Percentiles rank a stretch among this genome's conserved stretches.
Conservation (phyloP, 73 alveolate genomes). For the Paramecium sexaurelia region DNA sequence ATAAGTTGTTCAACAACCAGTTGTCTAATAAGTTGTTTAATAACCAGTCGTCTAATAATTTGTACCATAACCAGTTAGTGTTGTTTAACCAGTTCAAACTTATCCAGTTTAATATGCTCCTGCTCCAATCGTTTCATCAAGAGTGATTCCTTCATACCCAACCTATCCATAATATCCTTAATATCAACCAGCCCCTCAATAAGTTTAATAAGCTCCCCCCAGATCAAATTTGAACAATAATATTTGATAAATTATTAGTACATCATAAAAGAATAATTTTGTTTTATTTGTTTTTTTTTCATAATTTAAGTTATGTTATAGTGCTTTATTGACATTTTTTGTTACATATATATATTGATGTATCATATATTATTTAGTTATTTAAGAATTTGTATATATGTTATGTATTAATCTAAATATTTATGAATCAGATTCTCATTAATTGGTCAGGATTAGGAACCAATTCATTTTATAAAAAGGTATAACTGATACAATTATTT, state of each 20-base stretch:
- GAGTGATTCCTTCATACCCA: constrained; percentile 41
- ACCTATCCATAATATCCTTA: not conserved
- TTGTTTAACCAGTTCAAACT: constrained; percentile 21
- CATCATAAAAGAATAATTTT: not conserved
- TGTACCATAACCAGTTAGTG: constrained; percentile 20
- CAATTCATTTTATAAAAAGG: constrained; percentile 89
- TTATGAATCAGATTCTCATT: constrained; percentile 36
- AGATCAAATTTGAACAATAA: constrained; percentile 34
- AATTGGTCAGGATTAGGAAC: constrained; percentile 92
- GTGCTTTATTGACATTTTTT: no score
- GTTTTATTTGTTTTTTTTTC: not conserved
- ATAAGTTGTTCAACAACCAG: constrained; percentile 46
- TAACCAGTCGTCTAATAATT: constrained; percentile 17
- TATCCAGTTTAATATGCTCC: constrained; percentile 18
- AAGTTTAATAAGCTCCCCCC: constrained; percentile 15
- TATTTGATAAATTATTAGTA: not conserved
- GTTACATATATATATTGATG: no score
- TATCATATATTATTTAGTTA: no score
- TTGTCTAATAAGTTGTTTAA: not conserved
- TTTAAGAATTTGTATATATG: no score
- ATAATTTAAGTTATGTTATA: not conserved
- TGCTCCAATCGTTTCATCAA: not conserved
- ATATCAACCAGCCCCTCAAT: not conserved
- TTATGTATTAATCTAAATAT: not conserved
- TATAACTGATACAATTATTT: constrained; percentile 85